Percentiles rank a stretch among this genome's conserved stretches.
Evolutionary conservation across 192 early-diverging fungal species (phyloP).

Genomic region (Coemansia sp.): DNA sequence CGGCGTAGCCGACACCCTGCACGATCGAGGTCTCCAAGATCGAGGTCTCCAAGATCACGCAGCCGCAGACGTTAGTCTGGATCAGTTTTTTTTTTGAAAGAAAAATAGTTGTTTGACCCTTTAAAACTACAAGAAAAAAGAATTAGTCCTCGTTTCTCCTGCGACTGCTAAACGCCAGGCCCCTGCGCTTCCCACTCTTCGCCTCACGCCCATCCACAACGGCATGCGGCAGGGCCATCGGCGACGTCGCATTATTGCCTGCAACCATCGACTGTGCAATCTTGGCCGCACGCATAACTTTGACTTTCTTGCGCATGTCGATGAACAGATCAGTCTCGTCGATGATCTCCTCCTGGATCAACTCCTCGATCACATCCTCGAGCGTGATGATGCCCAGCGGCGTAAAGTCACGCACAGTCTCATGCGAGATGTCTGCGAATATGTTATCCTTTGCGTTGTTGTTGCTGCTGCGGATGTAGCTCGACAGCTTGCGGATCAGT

Average conservation of each 20-base stretch:
- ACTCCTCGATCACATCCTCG: slow-evolving; percentile 79
- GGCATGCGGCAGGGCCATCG: not conserved
- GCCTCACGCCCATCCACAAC: not conserved
- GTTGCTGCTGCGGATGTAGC: slow-evolving; percentile 30
- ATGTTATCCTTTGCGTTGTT: not conserved
- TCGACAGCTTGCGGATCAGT: slow-evolving; percentile 32
- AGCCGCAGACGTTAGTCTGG: slow-evolving; percentile 6
- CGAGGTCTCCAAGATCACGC: not conserved
- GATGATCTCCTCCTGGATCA: slow-evolving; percentile 77
- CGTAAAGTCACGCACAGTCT: slow-evolving; percentile 34
- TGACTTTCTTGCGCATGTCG: slow-evolving; percentile 42
- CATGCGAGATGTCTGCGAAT: slow-evolving; percentile 33
- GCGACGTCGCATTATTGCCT: not conserved
- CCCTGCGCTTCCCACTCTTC: slow-evolving; percentile 6
- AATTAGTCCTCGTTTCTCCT: slow-evolving; percentile 23
- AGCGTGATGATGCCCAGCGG: slow-evolving; percentile 71
- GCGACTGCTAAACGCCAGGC: slow-evolving; percentile 19
- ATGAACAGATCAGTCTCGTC: slow-evolving; percentile 72
- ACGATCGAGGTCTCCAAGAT: slow-evolving; percentile 23
- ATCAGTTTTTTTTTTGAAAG: no score
- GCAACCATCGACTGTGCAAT: slow-evolving; percentile 17
- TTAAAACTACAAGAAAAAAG: no score
- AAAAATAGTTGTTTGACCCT: no score
- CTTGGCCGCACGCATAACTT: slow-evolving; percentile 46
- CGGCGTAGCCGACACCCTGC: slow-evolving; percentile 7